Base-by-base conservation (phyloP, 768 basidiomycete genomes). In the Guyanaporus albipodus region DNA sequence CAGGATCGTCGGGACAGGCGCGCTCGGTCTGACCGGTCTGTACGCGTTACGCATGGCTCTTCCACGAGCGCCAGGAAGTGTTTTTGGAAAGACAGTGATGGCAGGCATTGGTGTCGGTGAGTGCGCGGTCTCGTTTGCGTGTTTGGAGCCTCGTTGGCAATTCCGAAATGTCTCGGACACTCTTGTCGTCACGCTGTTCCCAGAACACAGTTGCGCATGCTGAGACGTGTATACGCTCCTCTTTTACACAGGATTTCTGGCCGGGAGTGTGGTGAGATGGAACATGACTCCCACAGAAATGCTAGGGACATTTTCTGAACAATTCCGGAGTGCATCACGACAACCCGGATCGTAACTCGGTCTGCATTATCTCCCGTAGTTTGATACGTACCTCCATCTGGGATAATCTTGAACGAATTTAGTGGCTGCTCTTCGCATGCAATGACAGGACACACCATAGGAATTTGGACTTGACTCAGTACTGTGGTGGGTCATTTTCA, bases 41-140 rank as follows among this genome's bases (percentile, higher is more conserved):
- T 87, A 89, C 59, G 85, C 87, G 2, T 64, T 89, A 22, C 74
- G 75, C 61, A 75, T 78, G 70, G 76, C 84, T 22, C 79, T 86
- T 38, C 72, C 74, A 21, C 70, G 71, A 34, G 82, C 82, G 10
- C 83, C 80, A 8, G 85, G 85, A 6, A 79, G 77, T 2, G 63
- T 73, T 4, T 58, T 73, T 22, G 83, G 84, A 46, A 87, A 85
- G 61, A 69, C 73, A 31, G 68, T 84, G 42, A 71, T 86, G 56
- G 80, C 73, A 5, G 81, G 78, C 3, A 51, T 86, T 4, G 86
- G 86, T 10, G 58, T 85, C 48, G 78, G 84, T 84, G 58, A 61
- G 75, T 34, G 49, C 10, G 27, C 35, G 8, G n/a, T 32, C 11
- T 24, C 6, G 3, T 31, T 19, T n/a, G n/a, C n/a, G 11, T 15